Evolutionary conservation across 768 basidiomycete species (phyloP), one percentile per base, ranked within the genome.

Genomic region (Rhodotorula graminis): DNA sequence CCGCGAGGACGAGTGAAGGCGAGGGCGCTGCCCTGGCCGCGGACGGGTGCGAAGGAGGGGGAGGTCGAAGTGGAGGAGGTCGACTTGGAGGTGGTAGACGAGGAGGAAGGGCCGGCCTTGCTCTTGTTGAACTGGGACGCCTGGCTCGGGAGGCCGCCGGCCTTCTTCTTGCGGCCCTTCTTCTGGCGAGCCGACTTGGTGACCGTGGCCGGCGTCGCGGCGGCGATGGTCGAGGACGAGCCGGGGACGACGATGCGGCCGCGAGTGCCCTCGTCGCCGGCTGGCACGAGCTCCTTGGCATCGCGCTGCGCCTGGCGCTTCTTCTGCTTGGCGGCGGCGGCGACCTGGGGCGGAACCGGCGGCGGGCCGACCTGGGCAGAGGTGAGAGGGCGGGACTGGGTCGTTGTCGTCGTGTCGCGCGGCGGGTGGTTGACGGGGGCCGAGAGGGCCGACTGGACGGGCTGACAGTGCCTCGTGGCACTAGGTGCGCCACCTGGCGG

Each of bases 1-100:
- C 40, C 27, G 60, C 60, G 60, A 15, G 60, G 16, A 9, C 60
- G 60, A 6, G 44, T 61, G 46, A 61, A 61, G 60, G 60, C 40
- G 46, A 47, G 4, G 19, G 25, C 27, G 29, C 46, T 44, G 60
- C 18, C 19, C 5, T 16, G 18, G 2, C 27, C n/a, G 27, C 14
- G 8, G n/a, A 61, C 60, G n/a, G 44, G 15, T 11, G 27, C 58
- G 57, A 58, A 58, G 8, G 46, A 46, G 15, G 37, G 9, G 9
- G 37, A 37, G 37, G 37, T 37, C 37, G 37, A 37, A 9, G 37
- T 9, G 37, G 37, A 37, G 5, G 37, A 37, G 5, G 37, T 5
- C 37, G 37, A 37, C 37, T 37, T 37, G 37, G 37, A 37, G 5
- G 37, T 5, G 37, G 37, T 9, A 9, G 37, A 37, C 4, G 37